Percentiles rank a stretch among this genome's conserved stretches.
phyloP scores from a whole-genome alignment of 139 green algal species.

The Chlorella sp. region DNA sequence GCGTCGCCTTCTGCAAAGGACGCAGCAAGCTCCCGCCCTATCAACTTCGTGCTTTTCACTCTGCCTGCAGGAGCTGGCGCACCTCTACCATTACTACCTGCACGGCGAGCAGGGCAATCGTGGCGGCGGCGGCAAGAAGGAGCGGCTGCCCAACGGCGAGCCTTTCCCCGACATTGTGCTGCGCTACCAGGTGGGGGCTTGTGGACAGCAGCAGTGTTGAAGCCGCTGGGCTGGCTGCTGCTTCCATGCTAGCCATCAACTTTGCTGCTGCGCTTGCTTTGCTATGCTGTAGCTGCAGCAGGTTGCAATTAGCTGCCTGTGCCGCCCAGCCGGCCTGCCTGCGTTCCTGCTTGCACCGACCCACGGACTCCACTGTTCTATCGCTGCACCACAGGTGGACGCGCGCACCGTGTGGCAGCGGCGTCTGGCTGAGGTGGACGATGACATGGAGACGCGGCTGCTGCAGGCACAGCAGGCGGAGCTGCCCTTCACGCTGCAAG shows the following conservation, averaged over 20 bases:
- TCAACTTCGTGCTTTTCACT: too few relatives aligned
- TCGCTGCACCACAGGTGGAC: slow-evolving; percentile 11
- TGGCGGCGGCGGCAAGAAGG: neutral
- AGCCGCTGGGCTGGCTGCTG: neutral
- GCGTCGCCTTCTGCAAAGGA: too few relatives aligned
- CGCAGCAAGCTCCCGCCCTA: too few relatives aligned
- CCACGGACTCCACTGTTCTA: too few relatives aligned
- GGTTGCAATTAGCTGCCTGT: too few relatives aligned
- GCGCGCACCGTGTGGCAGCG: slow-evolving; percentile 10
- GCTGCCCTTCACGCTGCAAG: slow-evolving; percentile 73
- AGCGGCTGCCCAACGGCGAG: slow-evolving; percentile 65
- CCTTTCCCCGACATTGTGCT: slow-evolving; percentile 69
- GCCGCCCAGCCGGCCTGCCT: too few relatives aligned
- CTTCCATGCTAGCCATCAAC: neutral
- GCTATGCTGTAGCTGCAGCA: too few relatives aligned
- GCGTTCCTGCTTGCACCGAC: too few relatives aligned
- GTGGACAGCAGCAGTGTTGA: neutral
- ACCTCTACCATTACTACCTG: slow-evolving; percentile 92
- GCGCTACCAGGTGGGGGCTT: slow-evolving; percentile 36
- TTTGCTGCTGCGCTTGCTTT: too few relatives aligned
- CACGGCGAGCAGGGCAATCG: slow-evolving; percentile 73
- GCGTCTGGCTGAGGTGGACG: slow-evolving; percentile 60
- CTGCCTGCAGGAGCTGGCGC: slow-evolving; percentile 65
- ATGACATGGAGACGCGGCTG: slow-evolving; percentile 82
- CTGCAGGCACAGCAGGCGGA: slow-evolving; percentile 56